Evolutionary conservation across 768 basidiomycete species (phyloP), one percentile per base, ranked within the genome.

Genomic region (Neoboletus subvelutipes): DNA sequence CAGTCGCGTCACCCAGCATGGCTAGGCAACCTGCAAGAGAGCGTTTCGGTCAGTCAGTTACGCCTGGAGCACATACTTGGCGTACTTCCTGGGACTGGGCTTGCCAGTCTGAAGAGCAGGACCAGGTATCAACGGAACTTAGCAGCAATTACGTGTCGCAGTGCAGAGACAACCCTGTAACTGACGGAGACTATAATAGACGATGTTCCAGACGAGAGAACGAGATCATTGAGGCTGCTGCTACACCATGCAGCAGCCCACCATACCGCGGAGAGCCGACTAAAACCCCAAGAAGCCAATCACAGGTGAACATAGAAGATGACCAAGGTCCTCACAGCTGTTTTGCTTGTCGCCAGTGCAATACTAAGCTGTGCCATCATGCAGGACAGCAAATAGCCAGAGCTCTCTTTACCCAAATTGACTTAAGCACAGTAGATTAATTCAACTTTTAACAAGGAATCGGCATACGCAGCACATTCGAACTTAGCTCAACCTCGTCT

Each of bases 241-340:
- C 28, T 37, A 31, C 17, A 36, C 31, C 39, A 50, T 33, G 45
- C 57, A 58, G 22, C 31, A 52, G 20, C 57, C 24, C 20, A 52
- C 42, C 39, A 43, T 43, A 55, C 68, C 68, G 60, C 67, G 68
- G 67, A 68, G 40, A 54, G 53, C 64, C 63, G 63, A 59, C 51
- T 24, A 60, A 56, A 50, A 33, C 48, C 64, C 57, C 62, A 61
- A 58, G 62, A 67, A 58, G 47, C 47, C 31, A 46, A 45, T 48
- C 34, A 37, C 20, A 33, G 52, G 41, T 46, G 57, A 56, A 55
- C 50, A 67, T 55, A 53, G 58, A 66, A 53, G 34, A 56, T 41
- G 37, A 49, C 45, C 28, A 33, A 47, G 37, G 47, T 41, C 50
- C 22, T 50, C 20, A 20, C 29, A 18, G 43, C 22, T 34, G 39